phyloP scores from a whole-genome alignment of 306 rosid genomes.

The Mimosa bimucronata region DNA sequence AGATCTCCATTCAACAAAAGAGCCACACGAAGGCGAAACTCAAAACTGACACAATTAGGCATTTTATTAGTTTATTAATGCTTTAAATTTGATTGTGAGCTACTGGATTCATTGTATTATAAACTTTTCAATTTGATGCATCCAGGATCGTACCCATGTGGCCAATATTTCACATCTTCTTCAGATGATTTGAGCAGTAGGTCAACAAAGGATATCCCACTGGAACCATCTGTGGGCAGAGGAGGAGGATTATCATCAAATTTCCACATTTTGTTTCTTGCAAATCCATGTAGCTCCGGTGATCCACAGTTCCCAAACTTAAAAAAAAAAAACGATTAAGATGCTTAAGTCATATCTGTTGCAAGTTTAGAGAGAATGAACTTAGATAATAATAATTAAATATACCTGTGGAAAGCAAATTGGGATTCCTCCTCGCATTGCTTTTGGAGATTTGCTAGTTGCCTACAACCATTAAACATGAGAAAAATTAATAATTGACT shows the following conservation, averaged over 20 bases:
- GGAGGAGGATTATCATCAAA: constrained; percentile 79
- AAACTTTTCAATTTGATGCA: constrained; percentile 3
- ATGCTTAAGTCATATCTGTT: constrained; percentile 18
- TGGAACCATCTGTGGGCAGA: constrained; percentile 53
- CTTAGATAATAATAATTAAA: constrained; percentile 18
- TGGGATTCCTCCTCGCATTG: constrained; percentile 88
- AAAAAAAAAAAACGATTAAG: constrained; percentile 32
- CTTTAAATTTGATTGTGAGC: constrained; percentile 26
- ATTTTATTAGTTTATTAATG: constrained; percentile 28
- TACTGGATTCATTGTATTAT: neutral
- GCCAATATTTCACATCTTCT: constrained; percentile 85
- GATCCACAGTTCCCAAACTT: constrained; percentile 92
- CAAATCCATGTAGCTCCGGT: constrained; percentile 87
- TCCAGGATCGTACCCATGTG: constrained; percentile 53
- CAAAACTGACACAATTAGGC: constrained; percentile 62
- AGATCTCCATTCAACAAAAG: constrained; percentile 67
- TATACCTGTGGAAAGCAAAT: constrained; percentile 91
- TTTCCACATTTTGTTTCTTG: constrained; percentile 83
- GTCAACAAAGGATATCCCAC: constrained; percentile 68
- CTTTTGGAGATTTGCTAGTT: constrained; percentile 72
- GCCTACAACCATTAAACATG: constrained; percentile 52
- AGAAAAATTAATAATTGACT: constrained; percentile 21
- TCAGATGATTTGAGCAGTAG: constrained; percentile 78
- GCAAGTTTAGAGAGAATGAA: constrained; percentile 17
- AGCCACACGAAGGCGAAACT: constrained; percentile 83